Percentiles rank a stretch among this genome's conserved stretches.
phyloP scores from a whole-genome alignment of 129 eudicot genomes.

The Calendula officinalis region DNA sequence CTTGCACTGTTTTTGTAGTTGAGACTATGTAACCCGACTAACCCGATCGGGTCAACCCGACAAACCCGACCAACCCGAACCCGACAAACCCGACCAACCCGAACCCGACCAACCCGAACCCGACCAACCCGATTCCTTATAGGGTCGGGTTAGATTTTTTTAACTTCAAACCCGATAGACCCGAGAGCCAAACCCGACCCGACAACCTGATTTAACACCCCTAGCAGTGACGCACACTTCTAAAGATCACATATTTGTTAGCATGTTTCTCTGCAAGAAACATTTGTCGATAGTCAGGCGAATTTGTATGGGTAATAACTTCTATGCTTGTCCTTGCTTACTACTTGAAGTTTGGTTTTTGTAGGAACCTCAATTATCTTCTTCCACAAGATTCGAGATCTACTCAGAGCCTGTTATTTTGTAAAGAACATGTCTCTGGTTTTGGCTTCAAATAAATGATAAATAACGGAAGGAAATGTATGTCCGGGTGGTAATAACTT shows the following conservation, averaged over 20 bases:
- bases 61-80: too few relatives aligned
- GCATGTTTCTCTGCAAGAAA: neutral
- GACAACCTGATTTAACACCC: too few relatives aligned
- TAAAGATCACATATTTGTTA: neutral
- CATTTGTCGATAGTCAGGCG: neutral
- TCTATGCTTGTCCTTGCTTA: constrained; percentile 3
- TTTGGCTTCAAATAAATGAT: neutral
- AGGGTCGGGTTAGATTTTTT: too few relatives aligned
- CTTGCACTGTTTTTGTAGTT: too few relatives aligned
- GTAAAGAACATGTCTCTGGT: constrained; percentile 12
- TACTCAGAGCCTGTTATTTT: constrained; percentile 40
- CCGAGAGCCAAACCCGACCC: too few relatives aligned
- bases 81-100: too few relatives aligned
- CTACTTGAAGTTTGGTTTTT: constrained; percentile 18
- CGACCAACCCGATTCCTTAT: too few relatives aligned
- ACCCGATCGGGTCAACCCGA: too few relatives aligned
- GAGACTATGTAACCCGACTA: too few relatives aligned
- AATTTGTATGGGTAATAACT: neutral
- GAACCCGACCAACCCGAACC: too few relatives aligned
- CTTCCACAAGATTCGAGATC: constrained; percentile 54
- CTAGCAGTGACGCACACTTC: neutral
- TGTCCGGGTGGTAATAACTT: neutral
- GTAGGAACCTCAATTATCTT: constrained; percentile 67
- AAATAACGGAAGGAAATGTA: neutral
- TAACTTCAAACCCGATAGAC: too few relatives aligned